phyloP scores from a whole-genome alignment of 495 filamentous ascomycete species.

The Penicillium antarcticum region DNA sequence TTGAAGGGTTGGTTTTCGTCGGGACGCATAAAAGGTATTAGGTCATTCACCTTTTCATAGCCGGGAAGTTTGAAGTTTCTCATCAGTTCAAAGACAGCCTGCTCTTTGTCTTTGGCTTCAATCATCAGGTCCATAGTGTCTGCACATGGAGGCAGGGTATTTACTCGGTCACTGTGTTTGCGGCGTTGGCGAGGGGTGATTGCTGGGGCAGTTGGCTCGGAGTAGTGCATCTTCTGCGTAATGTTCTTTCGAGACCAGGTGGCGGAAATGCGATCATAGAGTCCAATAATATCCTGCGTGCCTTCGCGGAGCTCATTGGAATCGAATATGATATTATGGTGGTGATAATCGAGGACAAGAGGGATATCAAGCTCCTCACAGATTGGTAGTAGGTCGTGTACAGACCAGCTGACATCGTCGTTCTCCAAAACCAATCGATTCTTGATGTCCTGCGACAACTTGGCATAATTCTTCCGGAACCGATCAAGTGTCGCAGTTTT shows the following conservation, averaged over 20 bases:
- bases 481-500: conserved; percentile 78
- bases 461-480: conserved; percentile 75
- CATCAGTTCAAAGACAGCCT: conserved; percentile 95
- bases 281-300: conserved; percentile 71
- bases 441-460: conserved; percentile 65
- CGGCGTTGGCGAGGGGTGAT: conserved; percentile 72
- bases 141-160: conserved; percentile 75
- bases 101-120: conserved; percentile 97
- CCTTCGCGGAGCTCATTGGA: conserved; percentile 70
- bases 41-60: conserved; percentile 68
- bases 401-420: conserved; percentile 86
- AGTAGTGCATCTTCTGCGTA: conserved; percentile 95
- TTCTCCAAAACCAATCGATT: conserved; percentile 87
- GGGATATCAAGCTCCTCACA: conserved; percentile 94
- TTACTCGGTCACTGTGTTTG: conserved; percentile 78
- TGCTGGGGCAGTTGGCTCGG: conserved; percentile 70
- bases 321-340: conserved; percentile 93
- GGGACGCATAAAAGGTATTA: conserved; percentile 70
- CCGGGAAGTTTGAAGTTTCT: conserved; percentile 78
- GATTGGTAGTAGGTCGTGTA: conserved; percentile 86
- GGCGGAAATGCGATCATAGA: conserved; percentile 70
- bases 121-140: conserved; percentile 93
- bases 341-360: conserved; percentile 88
- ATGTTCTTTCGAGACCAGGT: conserved; percentile 88
- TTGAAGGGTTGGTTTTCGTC: conserved; percentile 71